Conservation (phyloP, 2,329 filamentous ascomycete species). For the Fusarium foetens region DNA sequence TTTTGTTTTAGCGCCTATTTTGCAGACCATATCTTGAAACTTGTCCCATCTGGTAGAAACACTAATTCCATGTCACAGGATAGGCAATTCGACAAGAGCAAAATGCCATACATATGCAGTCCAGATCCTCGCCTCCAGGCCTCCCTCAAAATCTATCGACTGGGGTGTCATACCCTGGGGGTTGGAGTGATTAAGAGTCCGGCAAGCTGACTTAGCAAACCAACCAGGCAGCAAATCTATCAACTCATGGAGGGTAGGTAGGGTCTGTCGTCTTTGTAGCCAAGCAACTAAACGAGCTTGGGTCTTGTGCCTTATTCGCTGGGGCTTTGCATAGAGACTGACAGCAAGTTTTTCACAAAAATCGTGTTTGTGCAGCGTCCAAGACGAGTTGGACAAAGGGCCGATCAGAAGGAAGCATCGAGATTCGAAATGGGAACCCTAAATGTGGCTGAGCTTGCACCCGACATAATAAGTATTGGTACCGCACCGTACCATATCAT, state of each 20-base stretch:
- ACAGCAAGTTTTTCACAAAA: constrained; percentile 17
- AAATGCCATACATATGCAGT: constrained; percentile 1
- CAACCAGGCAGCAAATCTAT: background rate
- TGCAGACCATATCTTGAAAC: constrained; percentile 4
- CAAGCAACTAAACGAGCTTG: constrained; percentile 21
- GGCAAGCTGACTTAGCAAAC: background rate
- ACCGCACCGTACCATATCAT: background rate
- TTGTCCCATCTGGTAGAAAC: background rate
- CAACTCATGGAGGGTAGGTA: background rate
- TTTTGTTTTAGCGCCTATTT: constrained; percentile 2
- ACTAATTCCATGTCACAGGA: constrained; percentile 16
- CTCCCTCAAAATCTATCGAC: background rate
- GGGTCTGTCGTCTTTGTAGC: background rate
- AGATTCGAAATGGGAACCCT: constrained; percentile 21
- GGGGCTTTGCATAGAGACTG: constrained; percentile 1
- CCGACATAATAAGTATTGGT: constrained; percentile 3
- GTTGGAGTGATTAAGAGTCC: background rate
- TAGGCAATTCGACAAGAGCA: constrained; percentile 11
- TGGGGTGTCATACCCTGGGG: background rate
- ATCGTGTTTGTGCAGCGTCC: constrained; percentile 19
- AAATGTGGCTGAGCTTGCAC: constrained; percentile 34
- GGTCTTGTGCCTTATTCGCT: constrained; percentile 3
- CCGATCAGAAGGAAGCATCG: constrained; percentile 32
- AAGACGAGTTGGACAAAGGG: constrained; percentile 18
- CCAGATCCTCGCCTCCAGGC: background rate